These are phyloP conservation scores for Amborella trichopoda DNA, from an alignment of 164 flowering plant species.

Conservation along the genomic window DNA sequence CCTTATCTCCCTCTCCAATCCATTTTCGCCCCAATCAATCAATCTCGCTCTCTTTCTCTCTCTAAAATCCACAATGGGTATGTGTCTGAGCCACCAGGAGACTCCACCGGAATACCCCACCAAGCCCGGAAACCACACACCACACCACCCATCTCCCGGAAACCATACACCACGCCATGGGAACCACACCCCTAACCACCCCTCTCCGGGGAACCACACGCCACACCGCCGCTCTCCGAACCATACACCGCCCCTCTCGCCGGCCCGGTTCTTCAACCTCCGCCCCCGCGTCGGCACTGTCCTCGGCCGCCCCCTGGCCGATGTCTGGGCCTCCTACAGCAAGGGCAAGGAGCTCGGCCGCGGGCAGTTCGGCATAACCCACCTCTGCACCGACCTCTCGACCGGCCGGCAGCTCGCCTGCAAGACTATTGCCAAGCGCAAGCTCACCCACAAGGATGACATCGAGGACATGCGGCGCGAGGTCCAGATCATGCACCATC, in stretches of 20 bases:
- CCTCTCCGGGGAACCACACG: too few species aligned
- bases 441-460: constrained; percentile 19
- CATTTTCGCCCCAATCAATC: not conserved
- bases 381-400: constrained; percentile 13
- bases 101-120: not conserved
- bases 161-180: not conserved
- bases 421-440: constrained; percentile 26
- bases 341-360: constrained; percentile 27
- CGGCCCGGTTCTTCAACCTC: not conserved
- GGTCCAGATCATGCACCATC: constrained; percentile 28
- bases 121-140: not conserved
- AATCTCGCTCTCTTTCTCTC: not conserved
- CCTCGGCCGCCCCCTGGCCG: constrained; percentile 12
- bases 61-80: not conserved
- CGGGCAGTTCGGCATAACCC: constrained; percentile 27
- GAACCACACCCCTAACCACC: not conserved
- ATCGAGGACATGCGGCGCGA: constrained; percentile 29
- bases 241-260: not conserved
- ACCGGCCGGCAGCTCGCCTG: constrained; percentile 22
- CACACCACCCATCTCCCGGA: not conserved
- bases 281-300: constrained; percentile 4
- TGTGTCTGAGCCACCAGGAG: not conserved
- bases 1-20: not conserved
- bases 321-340: constrained; percentile 8
- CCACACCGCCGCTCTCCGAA: not conserved